Conservation (phyloP, 2,329 filamentous ascomycete species). For the Fusarium liriodendri region DNA sequence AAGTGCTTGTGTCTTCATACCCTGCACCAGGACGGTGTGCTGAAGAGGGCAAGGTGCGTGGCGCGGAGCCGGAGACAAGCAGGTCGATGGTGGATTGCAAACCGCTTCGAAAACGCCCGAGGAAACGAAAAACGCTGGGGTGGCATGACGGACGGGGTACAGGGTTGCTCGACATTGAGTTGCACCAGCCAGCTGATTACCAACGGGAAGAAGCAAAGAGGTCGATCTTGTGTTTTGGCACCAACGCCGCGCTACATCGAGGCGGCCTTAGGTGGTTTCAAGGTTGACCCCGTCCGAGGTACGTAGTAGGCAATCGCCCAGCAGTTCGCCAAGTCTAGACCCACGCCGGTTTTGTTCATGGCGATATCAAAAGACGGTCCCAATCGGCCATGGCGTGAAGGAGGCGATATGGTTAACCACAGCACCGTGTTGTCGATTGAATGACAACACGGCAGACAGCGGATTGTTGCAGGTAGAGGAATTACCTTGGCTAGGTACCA, state of each 20-base stretch:
- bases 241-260: slow-evolving; percentile 9
- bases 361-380: slow-evolving; percentile 16
- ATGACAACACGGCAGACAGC: slow-evolving; percentile 1
- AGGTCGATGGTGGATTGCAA: slow-evolving; percentile 20
- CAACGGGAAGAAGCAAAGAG: slow-evolving; percentile 22
- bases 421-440: neutral
- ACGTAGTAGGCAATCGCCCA: slow-evolving; percentile 9
- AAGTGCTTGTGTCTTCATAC: neutral
- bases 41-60: slow-evolving; percentile 4
- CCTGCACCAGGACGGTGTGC: slow-evolving; percentile 14
- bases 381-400: neutral
- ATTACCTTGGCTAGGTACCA: neutral
- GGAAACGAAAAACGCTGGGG: slow-evolving; percentile 20
- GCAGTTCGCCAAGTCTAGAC: slow-evolving; percentile 23
- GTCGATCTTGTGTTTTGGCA: slow-evolving; percentile 22
- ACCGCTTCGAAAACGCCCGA: slow-evolving; percentile 12
- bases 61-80: slow-evolving; percentile 11
- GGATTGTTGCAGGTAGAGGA: slow-evolving; percentile 7
- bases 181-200: slow-evolving; percentile 16
- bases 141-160: slow-evolving; percentile 17
- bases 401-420: slow-evolving; percentile 1
- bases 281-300: slow-evolving; percentile 26
- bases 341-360: slow-evolving; percentile 15
- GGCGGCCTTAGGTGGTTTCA: slow-evolving; percentile 17
- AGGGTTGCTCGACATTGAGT: slow-evolving; percentile 15